These are phyloP conservation scores for Penicillium chermesinum DNA, from an alignment of 495 filamentous ascomycete species.

Conservation along the genomic window DNA sequence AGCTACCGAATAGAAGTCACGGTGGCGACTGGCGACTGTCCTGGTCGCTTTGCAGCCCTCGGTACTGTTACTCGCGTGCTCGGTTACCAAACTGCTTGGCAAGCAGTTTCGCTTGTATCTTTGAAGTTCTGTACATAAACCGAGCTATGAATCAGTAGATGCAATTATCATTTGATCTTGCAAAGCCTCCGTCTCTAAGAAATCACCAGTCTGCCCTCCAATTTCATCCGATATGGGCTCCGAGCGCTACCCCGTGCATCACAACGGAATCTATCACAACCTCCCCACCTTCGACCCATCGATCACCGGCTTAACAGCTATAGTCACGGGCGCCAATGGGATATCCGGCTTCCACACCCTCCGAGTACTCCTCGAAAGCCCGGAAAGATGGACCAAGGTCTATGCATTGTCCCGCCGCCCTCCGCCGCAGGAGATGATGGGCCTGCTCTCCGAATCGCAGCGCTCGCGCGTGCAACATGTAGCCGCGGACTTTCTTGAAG, in stretches of 20 bases:
- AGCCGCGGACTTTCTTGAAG: slow-evolving; percentile 39
- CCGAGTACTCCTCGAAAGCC: slow-evolving; percentile 32
- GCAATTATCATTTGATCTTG: too few relatives aligned
- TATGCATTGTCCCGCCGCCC: slow-evolving; percentile 41
- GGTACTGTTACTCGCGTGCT: too few relatives aligned
- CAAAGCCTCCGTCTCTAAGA: too few relatives aligned
- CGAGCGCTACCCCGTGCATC: not conserved
- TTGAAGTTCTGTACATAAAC: too few relatives aligned
- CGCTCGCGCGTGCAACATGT: slow-evolving; percentile 35
- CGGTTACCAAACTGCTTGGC: too few relatives aligned
- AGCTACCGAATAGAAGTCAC: too few relatives aligned
- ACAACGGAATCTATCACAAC: not conserved
- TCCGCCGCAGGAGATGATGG: slow-evolving; percentile 20
- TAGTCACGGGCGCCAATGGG: slow-evolving; percentile 49
- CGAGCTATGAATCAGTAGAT: too few relatives aligned
- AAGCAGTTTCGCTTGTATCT: too few relatives aligned
- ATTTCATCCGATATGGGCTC: not conserved
- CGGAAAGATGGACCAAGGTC: slow-evolving; percentile 46
- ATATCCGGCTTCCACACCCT: slow-evolving; percentile 46
- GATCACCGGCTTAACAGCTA: slow-evolving; percentile 36
- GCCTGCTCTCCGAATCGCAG: slow-evolving; percentile 2
- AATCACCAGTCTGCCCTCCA: too few relatives aligned
- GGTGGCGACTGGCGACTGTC: too few relatives aligned
- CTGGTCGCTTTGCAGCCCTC: too few relatives aligned
- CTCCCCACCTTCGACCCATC: not conserved